Percentiles rank a stretch among this genome's conserved stretches.
These are phyloP conservation scores for Coccinonectria pachysandricola DNA, from an alignment of 2,329 filamentous ascomycete genomes.

Conservation along the genomic window DNA sequence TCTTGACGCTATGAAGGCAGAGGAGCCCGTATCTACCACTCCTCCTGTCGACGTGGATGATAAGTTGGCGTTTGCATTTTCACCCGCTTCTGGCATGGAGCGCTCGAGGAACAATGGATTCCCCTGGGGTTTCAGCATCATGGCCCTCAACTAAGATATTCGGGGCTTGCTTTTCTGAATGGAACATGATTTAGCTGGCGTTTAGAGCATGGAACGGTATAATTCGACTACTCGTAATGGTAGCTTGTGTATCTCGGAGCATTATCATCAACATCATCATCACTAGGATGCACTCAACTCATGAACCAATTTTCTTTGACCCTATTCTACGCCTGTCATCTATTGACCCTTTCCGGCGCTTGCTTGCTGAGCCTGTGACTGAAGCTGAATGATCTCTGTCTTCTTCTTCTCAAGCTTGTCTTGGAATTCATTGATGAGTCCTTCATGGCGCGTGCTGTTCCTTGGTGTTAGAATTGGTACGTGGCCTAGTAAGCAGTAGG, in stretches of 20 bases:
- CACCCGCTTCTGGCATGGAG: conserved; percentile 12
- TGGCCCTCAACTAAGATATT: conserved; percentile 18
- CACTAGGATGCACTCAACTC: conserved; percentile 21
- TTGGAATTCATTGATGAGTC: conserved; percentile 44
- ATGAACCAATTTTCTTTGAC: conserved; percentile 12
- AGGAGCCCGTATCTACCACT: conserved; percentile 13
- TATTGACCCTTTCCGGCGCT: conserved; percentile 23
- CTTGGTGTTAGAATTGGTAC: no score
- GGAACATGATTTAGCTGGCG: conserved; percentile 9
- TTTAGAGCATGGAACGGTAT: no score
- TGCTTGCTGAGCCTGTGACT: conserved; percentile 38
- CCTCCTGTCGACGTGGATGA: conserved; percentile 16
- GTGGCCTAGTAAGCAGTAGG: no score
- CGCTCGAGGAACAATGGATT: conserved; percentile 17
- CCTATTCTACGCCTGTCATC: no score
- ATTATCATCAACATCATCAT: conserved; percentile 14
- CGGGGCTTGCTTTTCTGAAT: conserved; percentile 2
- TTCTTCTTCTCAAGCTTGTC: conserved; percentile 49
- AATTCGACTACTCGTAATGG: conserved; percentile 4
- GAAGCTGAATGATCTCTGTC: conserved; percentile 47
- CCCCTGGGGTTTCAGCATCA: conserved; percentile 17
- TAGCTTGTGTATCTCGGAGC: conserved; percentile 5
- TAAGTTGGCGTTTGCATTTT: conserved; percentile 14
- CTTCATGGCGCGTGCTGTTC: conserved; percentile 34
- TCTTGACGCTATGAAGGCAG: conserved; percentile 16